Evolutionary conservation across 768 basidiomycete genomes (phyloP), one percentile per base, ranked within the genome.

Genomic region (Leucogyrophana mollusca): DNA sequence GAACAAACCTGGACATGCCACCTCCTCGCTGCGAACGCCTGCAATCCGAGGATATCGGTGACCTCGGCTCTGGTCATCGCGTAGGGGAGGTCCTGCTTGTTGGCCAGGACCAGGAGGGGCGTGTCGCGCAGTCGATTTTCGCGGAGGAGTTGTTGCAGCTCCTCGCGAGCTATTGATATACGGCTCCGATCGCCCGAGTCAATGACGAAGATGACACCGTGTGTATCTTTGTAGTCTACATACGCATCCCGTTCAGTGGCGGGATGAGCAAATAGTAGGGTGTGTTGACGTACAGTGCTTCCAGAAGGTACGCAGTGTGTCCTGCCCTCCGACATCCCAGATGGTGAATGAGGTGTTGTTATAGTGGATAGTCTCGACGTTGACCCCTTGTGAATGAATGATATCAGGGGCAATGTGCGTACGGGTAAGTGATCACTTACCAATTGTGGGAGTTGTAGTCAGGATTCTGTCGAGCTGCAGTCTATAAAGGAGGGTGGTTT

Each of bases 41-140:
- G 86, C 56, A 95, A 72, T 20, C 91, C 91, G 27, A 95, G 73
- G 67, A 91, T 93, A 70, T 94, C 93, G 13, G 93, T 95, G 21
- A 95, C 91, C 65, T 94, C 91, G 9, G 91, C 90, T 20, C 40
- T 40, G 39, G 40, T 30, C 82, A 58, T 57, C 92, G 91, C 91
- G 63, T 88, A 89, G n/a, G 90, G 90, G 56, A 95, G 67, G 77
- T 95, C 93, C 70, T 95, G 93, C 73, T 95, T 95, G 73, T 95
- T 95, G 21, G 93, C 91, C 65, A 95, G 94, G 8, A 95, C 91
- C 46, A 95, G 82, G 62, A 95, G 65, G 46, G 94, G 67, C 63
- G 91, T 94, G 52, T 94, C 91, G 69, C 87, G 89, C 92, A 95
- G 94, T 70, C 94, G 92, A 48, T 91, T 73, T 65, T 95, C 93